Evolutionary conservation across 2,329 filamentous ascomycete species (phyloP).

Genomic region (Paraconiothyrium brasiliense): DNA sequence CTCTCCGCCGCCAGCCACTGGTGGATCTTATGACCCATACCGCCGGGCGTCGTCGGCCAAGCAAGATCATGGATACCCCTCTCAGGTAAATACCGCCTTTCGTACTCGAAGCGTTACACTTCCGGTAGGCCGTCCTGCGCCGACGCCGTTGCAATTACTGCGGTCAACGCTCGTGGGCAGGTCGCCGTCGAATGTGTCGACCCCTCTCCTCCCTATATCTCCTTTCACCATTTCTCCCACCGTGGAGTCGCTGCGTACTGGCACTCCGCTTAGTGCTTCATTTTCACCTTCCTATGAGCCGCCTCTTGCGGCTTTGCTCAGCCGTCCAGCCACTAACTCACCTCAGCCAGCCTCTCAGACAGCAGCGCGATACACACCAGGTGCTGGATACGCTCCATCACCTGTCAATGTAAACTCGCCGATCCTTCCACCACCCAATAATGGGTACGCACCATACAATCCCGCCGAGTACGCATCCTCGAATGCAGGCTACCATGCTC

Average conservation of each 20-base stretch:
- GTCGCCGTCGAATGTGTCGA: conserved; percentile 28
- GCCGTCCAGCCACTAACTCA: conserved; percentile 44
- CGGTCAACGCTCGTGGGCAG: conserved; percentile 36
- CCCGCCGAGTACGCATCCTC: conserved; percentile 41
- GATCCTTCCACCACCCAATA: conserved; percentile 35
- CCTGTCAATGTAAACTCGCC: conserved; percentile 29
- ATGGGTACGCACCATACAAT: conserved; percentile 42
- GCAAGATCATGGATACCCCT: conserved; percentile 40
- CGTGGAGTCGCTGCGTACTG: conserved; percentile 32
- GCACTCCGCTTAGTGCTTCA: conserved; percentile 41
- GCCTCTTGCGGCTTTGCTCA: conserved; percentile 45
- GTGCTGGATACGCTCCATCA: conserved; percentile 44
- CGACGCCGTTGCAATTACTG: conserved; percentile 31
- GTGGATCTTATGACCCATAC: conserved; percentile 27
- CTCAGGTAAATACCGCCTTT: conserved; percentile 49
- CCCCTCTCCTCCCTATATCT: conserved; percentile 28
- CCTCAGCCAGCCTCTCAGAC: conserved; percentile 41
- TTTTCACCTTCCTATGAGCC: conserved; percentile 49
- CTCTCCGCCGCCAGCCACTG: conserved; percentile 23
- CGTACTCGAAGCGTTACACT: conserved; percentile 42
- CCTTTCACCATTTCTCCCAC: conserved; percentile 27
- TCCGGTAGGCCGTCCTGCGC: conserved; percentile 32
- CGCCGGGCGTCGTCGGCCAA: conserved; percentile 35
- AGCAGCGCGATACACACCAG: conserved; percentile 44
- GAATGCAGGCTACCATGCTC: conserved; percentile 28